A percentile compares a stretch with the other conserved stretches of the same genome.
Evolutionary conservation across 192 early-diverging fungal genomes (phyloP).

Genomic region (Podila minutissima): DNA sequence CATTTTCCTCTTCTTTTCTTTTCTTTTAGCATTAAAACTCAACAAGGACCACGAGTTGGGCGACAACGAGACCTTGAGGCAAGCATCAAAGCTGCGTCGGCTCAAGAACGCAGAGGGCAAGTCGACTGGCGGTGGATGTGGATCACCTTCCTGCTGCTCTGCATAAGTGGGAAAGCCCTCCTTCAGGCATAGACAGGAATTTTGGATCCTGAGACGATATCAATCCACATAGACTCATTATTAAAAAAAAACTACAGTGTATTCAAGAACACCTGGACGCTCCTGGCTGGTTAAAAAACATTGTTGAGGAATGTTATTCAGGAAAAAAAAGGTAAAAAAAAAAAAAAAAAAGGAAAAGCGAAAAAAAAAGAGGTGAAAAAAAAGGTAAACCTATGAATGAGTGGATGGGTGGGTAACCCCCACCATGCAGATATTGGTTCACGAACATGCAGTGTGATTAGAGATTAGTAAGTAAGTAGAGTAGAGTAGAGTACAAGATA

Average conservation of each 20-base stretch:
- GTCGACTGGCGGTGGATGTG: conserved; percentile 33
- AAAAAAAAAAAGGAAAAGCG: neutral
- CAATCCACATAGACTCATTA: neutral
- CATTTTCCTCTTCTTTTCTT: no score
- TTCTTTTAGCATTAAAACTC: conserved; percentile 31
- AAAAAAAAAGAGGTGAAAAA: no score
- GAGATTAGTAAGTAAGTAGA: no score
- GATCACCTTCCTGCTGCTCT: conserved; percentile 31
- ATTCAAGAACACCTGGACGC: no score
- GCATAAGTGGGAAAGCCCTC: neutral
- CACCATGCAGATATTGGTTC: no score
- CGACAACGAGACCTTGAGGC: conserved; percentile 42
- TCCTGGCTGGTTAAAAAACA: no score
- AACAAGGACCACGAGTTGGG: conserved; percentile 35
- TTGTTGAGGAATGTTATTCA: neutral
- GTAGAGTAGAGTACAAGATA: no score
- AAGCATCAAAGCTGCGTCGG: conserved; percentile 41
- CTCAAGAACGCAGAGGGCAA: conserved; percentile 35
- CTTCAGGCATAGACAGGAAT: neutral
- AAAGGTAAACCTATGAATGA: no score
- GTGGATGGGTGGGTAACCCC: no score
- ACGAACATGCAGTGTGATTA: no score
- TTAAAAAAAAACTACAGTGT: no score
- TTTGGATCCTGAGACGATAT: neutral
- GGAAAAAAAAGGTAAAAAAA: neutral